phyloP scores from a whole-genome alignment of 257 asterid genomes.

The Catharanthus roseus region DNA sequence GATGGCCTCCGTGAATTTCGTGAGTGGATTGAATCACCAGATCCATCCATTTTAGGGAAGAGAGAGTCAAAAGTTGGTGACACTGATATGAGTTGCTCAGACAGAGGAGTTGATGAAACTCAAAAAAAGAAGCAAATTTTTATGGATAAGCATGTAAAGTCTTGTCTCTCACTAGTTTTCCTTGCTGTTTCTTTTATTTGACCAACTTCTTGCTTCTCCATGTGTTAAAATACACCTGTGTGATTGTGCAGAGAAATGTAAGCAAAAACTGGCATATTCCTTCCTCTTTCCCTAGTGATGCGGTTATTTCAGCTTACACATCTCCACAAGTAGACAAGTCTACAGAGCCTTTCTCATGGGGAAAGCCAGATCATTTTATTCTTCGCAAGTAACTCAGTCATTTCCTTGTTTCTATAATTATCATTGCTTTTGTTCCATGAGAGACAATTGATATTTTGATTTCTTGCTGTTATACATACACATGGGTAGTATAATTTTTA shows the following conservation, averaged over 20 bases:
- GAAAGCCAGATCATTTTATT: constrained; percentile 81
- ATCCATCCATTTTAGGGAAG: constrained; percentile 78
- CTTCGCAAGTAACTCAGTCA: constrained; percentile 69
- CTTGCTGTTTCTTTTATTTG: constrained; percentile 5
- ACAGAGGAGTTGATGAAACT: constrained; percentile 27
- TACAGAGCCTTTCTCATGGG: constrained; percentile 79
- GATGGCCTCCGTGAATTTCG: constrained; percentile 81
- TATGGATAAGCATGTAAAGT: constrained; percentile 80
- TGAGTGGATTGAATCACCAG: constrained; percentile 96
- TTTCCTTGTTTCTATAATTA: neutral
- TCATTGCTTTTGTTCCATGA: neutral
- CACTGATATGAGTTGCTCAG: constrained; percentile 19
- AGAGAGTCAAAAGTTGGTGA: constrained; percentile 40
- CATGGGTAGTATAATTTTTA: neutral
- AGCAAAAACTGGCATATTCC: constrained; percentile 97
- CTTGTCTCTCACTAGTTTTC: constrained; percentile 10
- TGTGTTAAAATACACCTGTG: constrained; percentile 13
- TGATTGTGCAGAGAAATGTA: constrained; percentile 70
- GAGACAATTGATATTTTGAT: neutral
- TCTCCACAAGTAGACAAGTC: constrained; percentile 95
- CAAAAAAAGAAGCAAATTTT: constrained; percentile 52
- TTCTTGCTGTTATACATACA: neutral
- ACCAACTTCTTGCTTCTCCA: constrained; percentile 14
- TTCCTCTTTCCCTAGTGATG: constrained; percentile 81
- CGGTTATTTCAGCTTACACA: constrained; percentile 73